A percentile compares a stretch with the other conserved stretches of the same genome.
Evolutionary conservation across 495 filamentous ascomycete species (phyloP).

Genomic region (Penicillium simplicissimum): DNA sequence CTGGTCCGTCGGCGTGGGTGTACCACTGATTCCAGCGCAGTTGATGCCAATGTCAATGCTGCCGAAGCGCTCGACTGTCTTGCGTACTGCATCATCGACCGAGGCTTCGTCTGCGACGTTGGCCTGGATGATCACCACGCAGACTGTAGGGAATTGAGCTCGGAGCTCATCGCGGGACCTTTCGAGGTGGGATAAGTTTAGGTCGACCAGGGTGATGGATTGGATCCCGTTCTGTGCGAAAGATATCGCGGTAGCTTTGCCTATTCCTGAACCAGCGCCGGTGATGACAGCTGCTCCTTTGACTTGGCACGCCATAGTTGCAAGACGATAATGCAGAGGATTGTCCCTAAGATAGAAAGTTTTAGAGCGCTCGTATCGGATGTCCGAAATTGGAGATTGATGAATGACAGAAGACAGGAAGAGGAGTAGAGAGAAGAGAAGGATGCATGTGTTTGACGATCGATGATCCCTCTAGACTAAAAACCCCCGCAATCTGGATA

Average conservation of each 20-base stretch:
- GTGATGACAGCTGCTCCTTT: conserved; percentile 31
- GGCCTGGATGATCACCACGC: conserved; percentile 12
- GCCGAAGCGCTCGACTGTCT: conserved; percentile 30
- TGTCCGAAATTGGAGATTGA: neutral
- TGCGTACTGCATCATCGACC: conserved; percentile 19
- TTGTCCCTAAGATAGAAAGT: neutral
- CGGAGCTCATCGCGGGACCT: conserved; percentile 14
- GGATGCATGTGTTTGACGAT: too few relatives aligned
- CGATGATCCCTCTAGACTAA: too few relatives aligned
- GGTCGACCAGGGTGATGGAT: conserved; percentile 24
- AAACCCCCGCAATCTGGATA: too few relatives aligned
- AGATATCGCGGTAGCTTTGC: conserved; percentile 22
- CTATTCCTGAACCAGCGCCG: conserved; percentile 30
- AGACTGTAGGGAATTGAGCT: conserved; percentile 11
- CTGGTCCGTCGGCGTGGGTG: conserved; percentile 29
- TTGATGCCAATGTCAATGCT: conserved; percentile 56
- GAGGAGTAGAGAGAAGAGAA: too few relatives aligned
- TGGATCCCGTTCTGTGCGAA: conserved; percentile 28
- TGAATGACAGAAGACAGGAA: too few relatives aligned
- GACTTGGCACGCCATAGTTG: conserved; percentile 22
- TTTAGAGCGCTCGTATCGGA: neutral
- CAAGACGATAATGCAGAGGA: too few relatives aligned
- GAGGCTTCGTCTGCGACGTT: conserved; percentile 29
- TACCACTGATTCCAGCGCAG: conserved; percentile 41
- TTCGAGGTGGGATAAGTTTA: conserved; percentile 23